Evolutionary conservation across 2,329 filamentous ascomycete genomes (phyloP).

Genomic region (Dryadomyces sulphureus): DNA sequence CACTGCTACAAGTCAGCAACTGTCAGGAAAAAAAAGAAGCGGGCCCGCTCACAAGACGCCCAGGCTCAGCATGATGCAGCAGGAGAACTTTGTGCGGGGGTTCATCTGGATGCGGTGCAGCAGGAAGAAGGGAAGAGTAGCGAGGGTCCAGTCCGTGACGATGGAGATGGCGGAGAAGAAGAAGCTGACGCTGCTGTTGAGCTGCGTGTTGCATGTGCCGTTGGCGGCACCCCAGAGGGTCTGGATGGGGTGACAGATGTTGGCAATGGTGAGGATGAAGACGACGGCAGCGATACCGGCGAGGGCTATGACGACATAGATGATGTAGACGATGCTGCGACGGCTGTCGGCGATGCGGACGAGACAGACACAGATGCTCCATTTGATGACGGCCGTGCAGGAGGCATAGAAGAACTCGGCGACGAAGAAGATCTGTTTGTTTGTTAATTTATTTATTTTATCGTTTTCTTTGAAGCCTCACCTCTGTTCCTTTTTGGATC

Average conservation of each 20-base stretch:
- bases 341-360: neutral
- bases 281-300: neutral
- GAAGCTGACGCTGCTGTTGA: conserved; percentile 2
- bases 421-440: neutral
- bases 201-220: neutral
- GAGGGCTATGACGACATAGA: neutral
- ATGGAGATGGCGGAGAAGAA: conserved; percentile 3
- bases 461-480: neutral
- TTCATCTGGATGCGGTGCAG: conserved; percentile 1
- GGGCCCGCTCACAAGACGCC: neutral
- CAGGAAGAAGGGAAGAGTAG: neutral
- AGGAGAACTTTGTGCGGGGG: neutral
- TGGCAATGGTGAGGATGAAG: conserved; percentile 1
- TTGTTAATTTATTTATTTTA: neutral
- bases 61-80: conserved; percentile 1
- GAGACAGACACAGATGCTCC: conserved; percentile 1
- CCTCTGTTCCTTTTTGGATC: neutral
- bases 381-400: conserved; percentile 1
- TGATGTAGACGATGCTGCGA: neutral
- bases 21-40: neutral
- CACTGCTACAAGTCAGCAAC: neutral
- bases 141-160: conserved; percentile 2
- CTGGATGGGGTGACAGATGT: conserved; percentile 2
- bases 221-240: conserved; percentile 1
- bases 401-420: conserved; percentile 1